Evolutionary conservation across 2,329 filamentous ascomycete species (phyloP), one percentile per base, ranked within the genome.

Genomic region (Trichoderma oligosporum): DNA sequence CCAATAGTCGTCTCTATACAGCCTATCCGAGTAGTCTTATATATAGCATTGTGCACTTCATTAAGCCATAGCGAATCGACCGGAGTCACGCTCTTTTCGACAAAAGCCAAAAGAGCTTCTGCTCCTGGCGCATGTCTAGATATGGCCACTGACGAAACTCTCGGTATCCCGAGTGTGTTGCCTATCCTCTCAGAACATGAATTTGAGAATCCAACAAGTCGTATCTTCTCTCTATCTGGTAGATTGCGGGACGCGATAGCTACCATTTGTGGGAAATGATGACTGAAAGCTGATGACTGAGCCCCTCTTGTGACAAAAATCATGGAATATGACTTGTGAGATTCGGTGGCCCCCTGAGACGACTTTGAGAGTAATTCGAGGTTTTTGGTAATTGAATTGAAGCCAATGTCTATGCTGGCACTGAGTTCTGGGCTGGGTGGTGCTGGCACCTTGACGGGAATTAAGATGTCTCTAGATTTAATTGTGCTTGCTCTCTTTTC

Each of bases 121-220:
- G 81, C 76, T 39, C 81, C 78, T 0, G 84, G 83, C 0, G 85
- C 83, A 35, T 74, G 78, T 6, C 75, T 73, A 18, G 76, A 69
- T 6, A 91, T 68, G 0, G 80, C 87, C 29, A 91, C 72, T 20
- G 84, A 83, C 1, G 85, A 87, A 0, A 84, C 84, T 31, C 85
- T 78, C 1, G 84, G 82, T 8, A 89, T 76, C 2, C 81, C 81
- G 3, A 90, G 73, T 18, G 77, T 77, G 27, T 73, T 69, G 46
- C 81, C 81, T 14, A 91, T 70, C 11, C 78, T 78, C 14, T 81
- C 73, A 44, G 86, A 85, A 48, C 79, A 82, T 1, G 79, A 72
- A 52, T 79, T 82, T 0, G 85, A 84, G 45, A 90, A 78, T 1
- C 83, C 80, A 2, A 91, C 76, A 2, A 90, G 76, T 20, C 81